phyloP scores from a whole-genome alignment of 345 rosid species.

The Rhodomyrtus tomentosa region DNA sequence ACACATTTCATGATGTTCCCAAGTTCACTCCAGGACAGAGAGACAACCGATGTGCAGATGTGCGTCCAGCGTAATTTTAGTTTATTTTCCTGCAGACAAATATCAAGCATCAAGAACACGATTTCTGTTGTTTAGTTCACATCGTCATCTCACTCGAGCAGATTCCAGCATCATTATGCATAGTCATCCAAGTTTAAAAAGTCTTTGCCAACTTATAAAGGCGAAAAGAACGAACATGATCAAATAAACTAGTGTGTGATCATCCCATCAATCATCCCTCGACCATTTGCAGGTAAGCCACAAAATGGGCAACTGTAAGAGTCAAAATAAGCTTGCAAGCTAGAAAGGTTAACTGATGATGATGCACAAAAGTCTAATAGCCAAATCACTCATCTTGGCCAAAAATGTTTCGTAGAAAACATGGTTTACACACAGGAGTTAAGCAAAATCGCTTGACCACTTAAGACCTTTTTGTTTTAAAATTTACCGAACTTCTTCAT shows the following conservation, averaged over 20 bases:
- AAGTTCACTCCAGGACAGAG: background rate
- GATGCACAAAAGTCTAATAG: no score
- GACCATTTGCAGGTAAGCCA: no score
- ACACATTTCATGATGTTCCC: background rate
- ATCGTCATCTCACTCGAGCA: background rate
- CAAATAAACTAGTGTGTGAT: background rate
- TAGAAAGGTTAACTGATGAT: no score
- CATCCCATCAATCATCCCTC: background rate
- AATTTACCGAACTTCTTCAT: no score
- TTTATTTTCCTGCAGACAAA: fast-evolving
- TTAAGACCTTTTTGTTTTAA: no score
- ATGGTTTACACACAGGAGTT: no score
- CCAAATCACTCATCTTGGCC: no score
- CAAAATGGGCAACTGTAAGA: no score
- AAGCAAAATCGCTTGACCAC: no score
- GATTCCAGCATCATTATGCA: background rate
- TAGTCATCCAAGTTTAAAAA: background rate
- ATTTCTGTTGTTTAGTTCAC: background rate
- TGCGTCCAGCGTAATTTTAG: background rate
- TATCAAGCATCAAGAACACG: background rate
- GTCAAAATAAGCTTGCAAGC: no score
- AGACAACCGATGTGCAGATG: background rate
- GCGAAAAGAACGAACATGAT: background rate
- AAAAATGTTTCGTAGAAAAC: no score
- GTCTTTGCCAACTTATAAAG: background rate